Conservation (phyloP, 768 basidiomycete species). For the Naganishia vaughanmartiniae region DNA sequence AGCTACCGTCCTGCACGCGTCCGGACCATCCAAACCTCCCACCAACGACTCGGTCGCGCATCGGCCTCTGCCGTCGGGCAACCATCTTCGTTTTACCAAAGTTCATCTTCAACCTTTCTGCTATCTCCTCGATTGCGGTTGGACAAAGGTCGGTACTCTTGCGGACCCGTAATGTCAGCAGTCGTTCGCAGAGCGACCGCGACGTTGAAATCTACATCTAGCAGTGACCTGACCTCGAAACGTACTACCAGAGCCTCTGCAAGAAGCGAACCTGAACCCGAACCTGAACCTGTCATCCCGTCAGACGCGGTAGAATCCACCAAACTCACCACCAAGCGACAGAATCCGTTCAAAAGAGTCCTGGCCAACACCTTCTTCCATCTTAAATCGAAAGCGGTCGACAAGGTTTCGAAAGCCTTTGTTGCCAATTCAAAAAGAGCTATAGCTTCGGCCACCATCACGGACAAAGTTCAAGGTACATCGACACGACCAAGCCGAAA, state of each 20-base stretch:
- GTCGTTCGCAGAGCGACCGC: constrained; percentile 24
- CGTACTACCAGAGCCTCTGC: constrained; percentile 23
- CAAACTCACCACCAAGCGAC: neutral
- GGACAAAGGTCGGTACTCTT: constrained; percentile 14
- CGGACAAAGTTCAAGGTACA: neutral
- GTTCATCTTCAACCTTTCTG: neutral
- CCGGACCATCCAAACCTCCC: neutral
- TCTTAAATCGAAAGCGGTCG: constrained; percentile 5
- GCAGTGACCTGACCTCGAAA: constrained; percentile 24
- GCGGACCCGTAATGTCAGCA: constrained; percentile 22
- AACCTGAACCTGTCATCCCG: no score
- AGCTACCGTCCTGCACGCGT: neutral
- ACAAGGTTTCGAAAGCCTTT: constrained; percentile 6
- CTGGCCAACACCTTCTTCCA: constrained; percentile 3
- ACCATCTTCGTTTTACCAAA: neutral
- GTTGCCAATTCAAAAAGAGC: neutral
- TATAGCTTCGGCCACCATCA: neutral
- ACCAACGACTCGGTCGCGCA: constrained; percentile 1
- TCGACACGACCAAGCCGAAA: constrained; percentile 1
- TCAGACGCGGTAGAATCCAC: no score
- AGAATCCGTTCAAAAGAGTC: neutral
- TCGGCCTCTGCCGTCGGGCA: neutral
- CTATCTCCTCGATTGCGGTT: neutral
- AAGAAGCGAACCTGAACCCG: neutral
- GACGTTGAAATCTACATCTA: constrained; percentile 1